Evolutionary conservation across 495 filamentous ascomycete species (phyloP), one percentile per base, ranked within the genome.

Genomic region (Podospora bellae-mahoneyi): DNA sequence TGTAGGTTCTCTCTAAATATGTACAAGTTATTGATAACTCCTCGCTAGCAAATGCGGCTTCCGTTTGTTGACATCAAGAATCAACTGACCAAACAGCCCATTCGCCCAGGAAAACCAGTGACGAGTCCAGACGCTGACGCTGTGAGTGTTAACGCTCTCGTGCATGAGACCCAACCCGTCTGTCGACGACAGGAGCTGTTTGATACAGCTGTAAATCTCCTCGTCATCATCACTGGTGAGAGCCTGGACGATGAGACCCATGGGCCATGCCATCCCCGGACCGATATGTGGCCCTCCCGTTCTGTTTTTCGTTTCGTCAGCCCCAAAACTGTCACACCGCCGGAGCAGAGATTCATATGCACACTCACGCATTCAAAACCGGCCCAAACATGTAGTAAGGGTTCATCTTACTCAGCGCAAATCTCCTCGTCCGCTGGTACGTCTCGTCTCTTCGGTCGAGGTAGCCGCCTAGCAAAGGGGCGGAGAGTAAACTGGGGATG

Each of bases 81-180:
- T 83, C 80, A 86, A 83, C 74, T 90, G 84, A 13, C 88, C 88
- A 74, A 90, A 90, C 60, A 91, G 77, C 18, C 88, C 88, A 71
- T 91, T 90, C 7, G 87, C 87, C 88, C 88, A 90, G 1, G 86
- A 87, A 68, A 90, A 89, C 87, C 88, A 90, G 71, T 86, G 84
- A 71, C 88, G 78, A 5, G 87, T 86, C 86, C 87, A 91, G 28
- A 79, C 69, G 2, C 63, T 75, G 44, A 71, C 74, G 68, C 87
- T 78, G 54, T 80, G 86, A 6, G 77, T 80, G 73, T 86, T 84
- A 68, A 89, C 79, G 62, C 85, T 87, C 78, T 89, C 86, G 69
- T 89, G 87, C 15, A 89, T 84, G 68, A 89, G 67, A 5, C 87
- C 87, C 7, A 82, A 74, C n/a, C 84, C 82, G 68, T 80, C 84